Evolutionary conservation across 257 asterid genomes (phyloP).

Genomic region (Solanum pinnatisectum): DNA sequence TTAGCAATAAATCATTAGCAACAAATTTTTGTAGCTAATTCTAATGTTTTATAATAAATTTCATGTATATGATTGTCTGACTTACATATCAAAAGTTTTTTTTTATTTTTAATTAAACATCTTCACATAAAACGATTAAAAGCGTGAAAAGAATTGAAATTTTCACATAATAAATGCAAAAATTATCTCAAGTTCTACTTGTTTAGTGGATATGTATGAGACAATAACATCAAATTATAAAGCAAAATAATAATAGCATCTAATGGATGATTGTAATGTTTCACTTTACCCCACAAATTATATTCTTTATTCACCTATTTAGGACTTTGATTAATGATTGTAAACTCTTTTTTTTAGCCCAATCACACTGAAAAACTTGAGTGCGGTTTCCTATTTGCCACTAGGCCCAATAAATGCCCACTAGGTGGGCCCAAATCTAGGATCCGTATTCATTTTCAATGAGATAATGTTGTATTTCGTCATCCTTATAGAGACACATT

Average conservation of each 20-base stretch:
- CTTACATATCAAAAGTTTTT: rapidly evolving
- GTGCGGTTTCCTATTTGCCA: neutral
- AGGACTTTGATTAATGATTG: neutral
- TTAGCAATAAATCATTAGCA: neutral
- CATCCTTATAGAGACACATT: neutral
- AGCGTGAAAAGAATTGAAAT: neutral
- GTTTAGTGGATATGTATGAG: neutral
- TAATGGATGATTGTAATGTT: neutral
- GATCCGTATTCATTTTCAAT: neutral
- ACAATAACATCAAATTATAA: neutral
- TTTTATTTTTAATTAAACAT: neutral
- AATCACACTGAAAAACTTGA: neutral
- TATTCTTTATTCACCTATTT: neutral
- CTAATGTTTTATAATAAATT: neutral
- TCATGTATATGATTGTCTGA: neutral
- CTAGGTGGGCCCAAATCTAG: neutral
- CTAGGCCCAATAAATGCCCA: neutral
- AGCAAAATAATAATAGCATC: neutral
- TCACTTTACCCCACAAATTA: neutral
- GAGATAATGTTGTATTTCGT: neutral
- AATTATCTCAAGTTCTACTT: neutral
- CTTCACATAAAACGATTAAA: neutral
- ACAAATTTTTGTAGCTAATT: neutral
- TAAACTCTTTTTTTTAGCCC: neutral
- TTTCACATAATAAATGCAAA: neutral